Percentiles rank a stretch among this genome's conserved stretches.
Evolutionary conservation across 495 filamentous ascomycete genomes (phyloP).

Genomic region (Penicillium coprophilum): DNA sequence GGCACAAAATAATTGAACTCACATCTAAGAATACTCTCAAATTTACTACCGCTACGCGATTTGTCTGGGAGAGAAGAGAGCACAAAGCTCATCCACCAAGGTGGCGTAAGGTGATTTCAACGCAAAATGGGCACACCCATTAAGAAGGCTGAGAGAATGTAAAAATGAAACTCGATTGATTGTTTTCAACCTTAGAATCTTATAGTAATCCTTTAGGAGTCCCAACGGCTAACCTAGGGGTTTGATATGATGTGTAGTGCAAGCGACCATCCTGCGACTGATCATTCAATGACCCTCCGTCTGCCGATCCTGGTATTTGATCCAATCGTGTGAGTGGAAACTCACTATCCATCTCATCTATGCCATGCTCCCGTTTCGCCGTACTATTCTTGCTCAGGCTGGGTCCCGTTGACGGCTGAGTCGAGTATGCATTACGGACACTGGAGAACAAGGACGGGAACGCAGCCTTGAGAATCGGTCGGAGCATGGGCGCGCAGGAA

Average conservation of each 20-base stretch:
- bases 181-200: neutral
- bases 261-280: slow-evolving; percentile 13
- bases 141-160: neutral
- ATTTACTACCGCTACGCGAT: too few species aligned
- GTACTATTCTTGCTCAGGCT: slow-evolving; percentile 10
- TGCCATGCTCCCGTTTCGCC: slow-evolving; percentile 14
- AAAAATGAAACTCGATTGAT: neutral
- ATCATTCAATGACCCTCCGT: slow-evolving; percentile 14
- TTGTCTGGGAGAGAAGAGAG: too few species aligned
- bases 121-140: neutral
- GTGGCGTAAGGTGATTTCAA: neutral
- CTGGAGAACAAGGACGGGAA: slow-evolving; percentile 20
- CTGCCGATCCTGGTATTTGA: neutral
- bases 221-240: slow-evolving; percentile 1
- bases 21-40: too few species aligned
- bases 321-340: slow-evolving; percentile 18
- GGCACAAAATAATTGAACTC: too few species aligned
- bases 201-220: neutral
- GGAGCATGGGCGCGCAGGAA: slow-evolving; percentile 27
- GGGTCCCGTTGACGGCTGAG: slow-evolving; percentile 8
- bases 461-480: slow-evolving; percentile 19
- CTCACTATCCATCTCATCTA: slow-evolving; percentile 22
- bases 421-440: slow-evolving; percentile 16
- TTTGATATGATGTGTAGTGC: slow-evolving; percentile 7
- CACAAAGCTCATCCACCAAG: too few species aligned